These are phyloP conservation scores for Seminavis robusta DNA, from an alignment of 108 stramenopile species.

Conservation along the genomic window DNA sequence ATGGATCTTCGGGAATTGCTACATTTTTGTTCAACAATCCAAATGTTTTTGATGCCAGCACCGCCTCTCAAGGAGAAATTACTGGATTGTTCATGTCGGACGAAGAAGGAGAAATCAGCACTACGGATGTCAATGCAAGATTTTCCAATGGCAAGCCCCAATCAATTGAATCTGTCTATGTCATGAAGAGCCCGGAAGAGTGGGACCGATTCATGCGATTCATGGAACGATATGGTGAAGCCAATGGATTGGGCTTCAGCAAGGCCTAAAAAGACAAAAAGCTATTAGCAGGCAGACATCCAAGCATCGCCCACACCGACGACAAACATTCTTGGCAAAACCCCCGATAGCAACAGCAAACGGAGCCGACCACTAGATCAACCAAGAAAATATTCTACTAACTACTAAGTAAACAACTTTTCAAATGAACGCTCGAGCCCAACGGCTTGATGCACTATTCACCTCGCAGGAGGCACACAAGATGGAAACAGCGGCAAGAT, in stretches of 20 bases:
- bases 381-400: too few species aligned
- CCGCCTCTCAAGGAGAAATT: conserved; percentile 50
- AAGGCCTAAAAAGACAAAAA: conserved; percentile 1
- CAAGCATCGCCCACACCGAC: background rate
- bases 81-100: conserved; percentile 76
- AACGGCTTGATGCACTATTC: too few species aligned
- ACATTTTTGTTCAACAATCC: conserved; percentile 70
- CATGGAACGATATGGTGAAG: conserved; percentile 78
- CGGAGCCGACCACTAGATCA: too few species aligned
- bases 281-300: too few species aligned
- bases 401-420: too few species aligned
- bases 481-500: too few species aligned
- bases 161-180: conserved; percentile 55
- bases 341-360: too few species aligned
- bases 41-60: conserved; percentile 80
- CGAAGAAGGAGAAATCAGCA: conserved; percentile 51
- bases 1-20: conserved; percentile 66
- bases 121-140: conserved; percentile 67
- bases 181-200: conserved; percentile 69
- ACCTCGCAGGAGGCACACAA: too few species aligned
- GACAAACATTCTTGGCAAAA: too few species aligned
- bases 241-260: conserved; percentile 5
- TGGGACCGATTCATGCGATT: conserved; percentile 89
- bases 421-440: too few species aligned
- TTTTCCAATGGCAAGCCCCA: conserved; percentile 82